phyloP scores from a whole-genome alignment of 2,329 filamentous ascomycete species.

The Hymenoscyphus infarciens region DNA sequence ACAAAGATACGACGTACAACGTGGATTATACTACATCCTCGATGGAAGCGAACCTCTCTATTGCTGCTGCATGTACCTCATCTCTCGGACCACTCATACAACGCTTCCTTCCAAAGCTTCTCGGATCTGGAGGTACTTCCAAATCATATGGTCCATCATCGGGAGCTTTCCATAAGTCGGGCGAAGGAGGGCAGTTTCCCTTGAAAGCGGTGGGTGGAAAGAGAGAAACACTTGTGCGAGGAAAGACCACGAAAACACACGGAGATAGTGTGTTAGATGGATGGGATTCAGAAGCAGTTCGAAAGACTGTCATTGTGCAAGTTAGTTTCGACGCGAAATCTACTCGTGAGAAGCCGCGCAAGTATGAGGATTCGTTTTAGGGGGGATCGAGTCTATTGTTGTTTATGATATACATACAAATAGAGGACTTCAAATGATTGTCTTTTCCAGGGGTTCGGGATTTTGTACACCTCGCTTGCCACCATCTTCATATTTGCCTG shows the following conservation, averaged over 20 bases:
- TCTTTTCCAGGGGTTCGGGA: neutral
- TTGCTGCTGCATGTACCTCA: constrained; percentile 54
- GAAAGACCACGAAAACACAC: neutral
- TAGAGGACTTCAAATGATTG: neutral
- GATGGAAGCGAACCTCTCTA: constrained; percentile 37
- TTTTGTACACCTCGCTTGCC: neutral
- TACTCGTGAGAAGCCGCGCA: neutral
- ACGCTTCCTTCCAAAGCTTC: constrained; percentile 12
- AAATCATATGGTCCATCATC: neutral
- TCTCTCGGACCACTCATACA: constrained; percentile 55
- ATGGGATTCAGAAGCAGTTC: neutral
- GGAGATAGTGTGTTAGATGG: constrained; percentile 1
- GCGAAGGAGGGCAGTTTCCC: neutral
- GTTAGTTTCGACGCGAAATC: neutral
- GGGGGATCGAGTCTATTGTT: neutral
- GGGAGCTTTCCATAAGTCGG: neutral
- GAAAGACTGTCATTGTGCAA: neutral
- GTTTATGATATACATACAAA: neutral
- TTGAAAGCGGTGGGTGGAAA: neutral
- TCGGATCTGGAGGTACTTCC: neutral
- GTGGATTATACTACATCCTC: constrained; percentile 33
- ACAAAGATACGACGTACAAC: constrained; percentile 22
- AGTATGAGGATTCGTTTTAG: neutral
- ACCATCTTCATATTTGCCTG: neutral
- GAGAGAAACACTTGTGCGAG: neutral